Percentiles rank a stretch among this genome's conserved stretches.
Evolutionary conservation across 352 stramenopile genomes (phyloP).

Genomic region (Blastocystis sp.): DNA sequence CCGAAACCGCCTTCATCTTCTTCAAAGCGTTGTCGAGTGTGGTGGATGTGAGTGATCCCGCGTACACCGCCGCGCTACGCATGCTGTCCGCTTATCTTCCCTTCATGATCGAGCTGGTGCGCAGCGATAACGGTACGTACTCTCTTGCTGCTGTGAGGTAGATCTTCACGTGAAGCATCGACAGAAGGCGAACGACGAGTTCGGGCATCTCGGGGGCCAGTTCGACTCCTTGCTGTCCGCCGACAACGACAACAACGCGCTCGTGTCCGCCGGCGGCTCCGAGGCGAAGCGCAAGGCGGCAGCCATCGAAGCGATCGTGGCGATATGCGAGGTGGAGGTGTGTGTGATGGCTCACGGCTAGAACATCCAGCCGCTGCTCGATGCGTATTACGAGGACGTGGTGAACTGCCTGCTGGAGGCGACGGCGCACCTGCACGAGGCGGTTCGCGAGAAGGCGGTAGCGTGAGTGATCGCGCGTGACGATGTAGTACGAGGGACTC

Average conservation of each 20-base stretch:
- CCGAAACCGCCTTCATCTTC: constrained; percentile 54
- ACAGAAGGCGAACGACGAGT: constrained; percentile 22
- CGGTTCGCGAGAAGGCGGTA: constrained; percentile 40
- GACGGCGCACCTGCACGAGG: constrained; percentile 43
- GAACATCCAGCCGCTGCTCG: constrained; percentile 24
- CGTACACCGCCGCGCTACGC: background rate
- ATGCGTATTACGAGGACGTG: constrained; percentile 53
- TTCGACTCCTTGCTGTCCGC: constrained; percentile 3
- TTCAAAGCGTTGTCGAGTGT: constrained; percentile 19
- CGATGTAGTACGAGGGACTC: constrained; percentile 30
- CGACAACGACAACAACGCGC: too few relatives aligned
- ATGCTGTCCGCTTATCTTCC: constrained; percentile 57
- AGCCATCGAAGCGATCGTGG: constrained; percentile 37
- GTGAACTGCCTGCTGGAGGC: constrained; percentile 69
- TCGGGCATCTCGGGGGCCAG: constrained; percentile 3
- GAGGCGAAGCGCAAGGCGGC: constrained; percentile 23
- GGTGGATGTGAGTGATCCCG: background rate
- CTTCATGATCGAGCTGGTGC: constrained; percentile 61
- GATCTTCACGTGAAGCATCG: constrained; percentile 7
- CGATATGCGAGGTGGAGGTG: constrained; percentile 30
- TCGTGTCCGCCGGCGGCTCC: background rate
- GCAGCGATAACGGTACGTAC: constrained; percentile 32
- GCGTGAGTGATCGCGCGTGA: background rate
- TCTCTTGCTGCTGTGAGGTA: background rate
- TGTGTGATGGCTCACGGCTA: background rate